Conservation (phyloP, 768 basidiomycete species). For the Amyloporia xantha region DNA sequence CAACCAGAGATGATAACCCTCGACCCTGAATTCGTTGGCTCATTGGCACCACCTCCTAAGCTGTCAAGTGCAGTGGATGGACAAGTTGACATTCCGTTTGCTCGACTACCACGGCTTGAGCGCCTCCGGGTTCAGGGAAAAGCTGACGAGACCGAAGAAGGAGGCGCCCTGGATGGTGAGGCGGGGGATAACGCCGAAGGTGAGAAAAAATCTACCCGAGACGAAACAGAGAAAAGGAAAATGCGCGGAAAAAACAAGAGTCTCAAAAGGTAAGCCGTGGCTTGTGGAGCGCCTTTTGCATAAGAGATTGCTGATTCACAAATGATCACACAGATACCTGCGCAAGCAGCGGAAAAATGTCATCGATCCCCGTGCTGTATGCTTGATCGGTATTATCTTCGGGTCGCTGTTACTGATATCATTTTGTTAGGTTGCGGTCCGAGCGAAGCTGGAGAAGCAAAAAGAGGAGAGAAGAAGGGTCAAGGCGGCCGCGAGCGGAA, state of each 20-base stretch:
- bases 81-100: slow-evolving; percentile 48
- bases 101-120: slow-evolving; percentile 74
- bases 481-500: slow-evolving; percentile 20
- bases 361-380: slow-evolving; percentile 72
- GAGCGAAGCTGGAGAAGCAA: slow-evolving; percentile 33
- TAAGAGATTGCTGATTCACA: neutral
- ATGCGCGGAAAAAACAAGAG: slow-evolving; percentile 87
- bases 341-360: slow-evolving; percentile 95
- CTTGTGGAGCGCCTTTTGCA: neutral
- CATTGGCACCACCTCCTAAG: slow-evolving; percentile 54
- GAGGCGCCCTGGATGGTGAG: slow-evolving; percentile 28
- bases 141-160: slow-evolving; percentile 59
- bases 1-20: slow-evolving; percentile 89
- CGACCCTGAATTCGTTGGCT: slow-evolving; percentile 71
- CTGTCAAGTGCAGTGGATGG: slow-evolving; percentile 45
- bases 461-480: slow-evolving; percentile 25
- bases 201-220: slow-evolving; percentile 26
- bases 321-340: slow-evolving; percentile 40
- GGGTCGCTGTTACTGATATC: slow-evolving; percentile 23
- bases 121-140: slow-evolving; percentile 68
- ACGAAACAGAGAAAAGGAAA: slow-evolving; percentile 59
- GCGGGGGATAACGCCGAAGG: slow-evolving; percentile 26
- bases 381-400: slow-evolving; percentile 22
- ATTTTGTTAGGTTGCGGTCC: slow-evolving; percentile 35
- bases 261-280: slow-evolving; percentile 56